Evolutionary conservation across 306 rosid genomes (phyloP), one percentile per base, ranked within the genome.

Genomic region (Vachellia pachyceras): DNA sequence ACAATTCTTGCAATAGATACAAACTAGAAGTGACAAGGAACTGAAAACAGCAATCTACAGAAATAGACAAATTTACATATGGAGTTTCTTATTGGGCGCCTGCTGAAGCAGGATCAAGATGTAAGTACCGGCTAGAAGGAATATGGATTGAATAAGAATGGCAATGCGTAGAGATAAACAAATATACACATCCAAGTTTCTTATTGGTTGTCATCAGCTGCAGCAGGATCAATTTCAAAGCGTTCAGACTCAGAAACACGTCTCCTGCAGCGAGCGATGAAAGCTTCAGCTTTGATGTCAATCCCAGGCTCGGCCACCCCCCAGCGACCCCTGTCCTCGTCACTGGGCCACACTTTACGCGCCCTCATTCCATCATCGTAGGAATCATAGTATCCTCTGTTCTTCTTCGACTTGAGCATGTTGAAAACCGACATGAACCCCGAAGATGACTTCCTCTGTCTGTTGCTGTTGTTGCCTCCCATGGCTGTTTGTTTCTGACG

Each of bases 301-400:
- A 91, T 86, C 20, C 72, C 87, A 40, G 90, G 98, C 61, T 89
- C 97, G 10, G 93, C 95, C 0, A 83, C 92, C 20, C 91, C 86
- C 73, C 76, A 84, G 0, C 75, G 74, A 0, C 80, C 90, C 81
- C 79, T 86, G 77, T 94, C 98, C 40, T 82, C 92, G 25, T 92
- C 94, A 64, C 97, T 94, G 0, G 94, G 89, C 93, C 92, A 92
- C 15, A 91, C 91, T 42, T 42, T 42, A 1, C 4, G 12, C 0
- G 46, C 12, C 12, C 9, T 9, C 46, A 9, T 42, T 42, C 7
- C 86, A 87, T 42, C 86, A 0, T 84, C 68, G 15, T 73, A 13
- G 23, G 69, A 79, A 4, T 83, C 69, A 2, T 47, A 6, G 0
- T 23, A 18, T 49, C 81, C 80, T 78, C 83, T 45, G 13, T 20